A percentile compares a stretch with the other conserved stretches of the same genome.
phyloP scores from a whole-genome alignment of 805 yeast genomes.

The Metschnikowia sp. region DNA sequence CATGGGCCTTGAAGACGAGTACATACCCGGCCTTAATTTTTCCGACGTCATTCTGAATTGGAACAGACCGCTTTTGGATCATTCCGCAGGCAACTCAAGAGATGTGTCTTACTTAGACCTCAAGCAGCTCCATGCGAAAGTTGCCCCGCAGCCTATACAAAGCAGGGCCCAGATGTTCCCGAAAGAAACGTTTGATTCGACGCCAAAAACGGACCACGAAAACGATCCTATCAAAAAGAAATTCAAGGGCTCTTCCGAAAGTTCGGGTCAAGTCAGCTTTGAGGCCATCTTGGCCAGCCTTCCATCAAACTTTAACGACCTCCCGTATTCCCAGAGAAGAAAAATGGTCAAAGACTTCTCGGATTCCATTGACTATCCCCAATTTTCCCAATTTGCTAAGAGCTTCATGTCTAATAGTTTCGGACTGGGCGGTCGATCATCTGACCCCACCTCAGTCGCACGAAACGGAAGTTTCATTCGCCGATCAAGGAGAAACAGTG shows the following conservation, averaged over 20 bases:
- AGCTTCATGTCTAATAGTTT: conserved; percentile 26
- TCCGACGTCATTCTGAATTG: conserved; percentile 46
- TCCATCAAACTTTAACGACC: conserved; percentile 44
- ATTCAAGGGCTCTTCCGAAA: conserved; percentile 20
- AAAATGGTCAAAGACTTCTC: conserved; percentile 39
- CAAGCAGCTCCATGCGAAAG: conserved; percentile 41
- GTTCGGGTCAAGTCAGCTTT: conserved; percentile 34
- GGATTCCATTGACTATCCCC: conserved; percentile 41
- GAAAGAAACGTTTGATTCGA: conserved; percentile 6
- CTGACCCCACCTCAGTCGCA: conserved; percentile 13
- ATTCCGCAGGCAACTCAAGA: conserved; percentile 24
- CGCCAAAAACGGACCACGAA: conserved; percentile 3
- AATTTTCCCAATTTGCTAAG: conserved; percentile 40
- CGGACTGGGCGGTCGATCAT: conserved; percentile 22
- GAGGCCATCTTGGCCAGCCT: conserved; percentile 36
- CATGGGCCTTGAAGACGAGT: conserved; percentile 68
- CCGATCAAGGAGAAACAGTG: conserved; percentile 29
- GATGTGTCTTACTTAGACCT: conserved; percentile 40
- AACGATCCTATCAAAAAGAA: conserved; percentile 21
- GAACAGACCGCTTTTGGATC: conserved; percentile 43
- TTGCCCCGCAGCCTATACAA: conserved; percentile 41
- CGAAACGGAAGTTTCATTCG: conserved; percentile 29
- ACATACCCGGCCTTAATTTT: conserved; percentile 69
- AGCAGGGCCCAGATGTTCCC: conserved; percentile 14
- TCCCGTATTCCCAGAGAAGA: conserved; percentile 61